Conservation (phyloP, 148 eudicot species). For the Silene conica region DNA sequence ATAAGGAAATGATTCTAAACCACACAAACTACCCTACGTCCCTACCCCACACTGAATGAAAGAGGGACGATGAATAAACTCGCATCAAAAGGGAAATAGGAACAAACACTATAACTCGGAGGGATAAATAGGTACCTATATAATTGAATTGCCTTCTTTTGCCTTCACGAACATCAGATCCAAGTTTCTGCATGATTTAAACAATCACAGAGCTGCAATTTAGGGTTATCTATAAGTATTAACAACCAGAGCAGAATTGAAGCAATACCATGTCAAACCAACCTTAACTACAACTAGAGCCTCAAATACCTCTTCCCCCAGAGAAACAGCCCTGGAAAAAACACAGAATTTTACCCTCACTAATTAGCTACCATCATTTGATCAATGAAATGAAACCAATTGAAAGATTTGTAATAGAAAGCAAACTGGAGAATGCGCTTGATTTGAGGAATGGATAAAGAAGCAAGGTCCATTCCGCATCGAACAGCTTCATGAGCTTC, state of each 20-base stretch:
- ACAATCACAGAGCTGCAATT: slow-evolving; percentile 34
- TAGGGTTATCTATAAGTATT: neutral
- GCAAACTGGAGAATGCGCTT: slow-evolving; percentile 66
- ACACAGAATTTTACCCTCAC: no score
- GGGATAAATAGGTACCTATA: no score
- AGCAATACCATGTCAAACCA: neutral
- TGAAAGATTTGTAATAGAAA: neutral
- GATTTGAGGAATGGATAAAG: slow-evolving; percentile 62
- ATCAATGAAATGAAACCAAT: neutral
- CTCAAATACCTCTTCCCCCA: slow-evolving; percentile 66
- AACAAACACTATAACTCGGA: no score
- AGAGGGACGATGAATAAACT: no score
- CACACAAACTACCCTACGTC: no score
- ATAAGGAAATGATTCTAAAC: no score
- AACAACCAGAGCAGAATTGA: neutral
- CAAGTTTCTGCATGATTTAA: slow-evolving; percentile 58
- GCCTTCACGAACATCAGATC: slow-evolving; percentile 90
- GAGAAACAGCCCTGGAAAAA: slow-evolving; percentile 58
- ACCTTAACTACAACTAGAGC: slow-evolving; percentile 84
- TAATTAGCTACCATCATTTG: no score
- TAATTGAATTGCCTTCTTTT: slow-evolving; percentile 83
- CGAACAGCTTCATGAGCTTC: slow-evolving; percentile 64
- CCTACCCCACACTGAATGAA: no score
- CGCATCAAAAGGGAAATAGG: no score
- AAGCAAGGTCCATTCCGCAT: slow-evolving; percentile 73